These are phyloP conservation scores for Rostrohypoxylon terebratum DNA, from an alignment of 495 filamentous ascomycete species.

Conservation along the genomic window DNA sequence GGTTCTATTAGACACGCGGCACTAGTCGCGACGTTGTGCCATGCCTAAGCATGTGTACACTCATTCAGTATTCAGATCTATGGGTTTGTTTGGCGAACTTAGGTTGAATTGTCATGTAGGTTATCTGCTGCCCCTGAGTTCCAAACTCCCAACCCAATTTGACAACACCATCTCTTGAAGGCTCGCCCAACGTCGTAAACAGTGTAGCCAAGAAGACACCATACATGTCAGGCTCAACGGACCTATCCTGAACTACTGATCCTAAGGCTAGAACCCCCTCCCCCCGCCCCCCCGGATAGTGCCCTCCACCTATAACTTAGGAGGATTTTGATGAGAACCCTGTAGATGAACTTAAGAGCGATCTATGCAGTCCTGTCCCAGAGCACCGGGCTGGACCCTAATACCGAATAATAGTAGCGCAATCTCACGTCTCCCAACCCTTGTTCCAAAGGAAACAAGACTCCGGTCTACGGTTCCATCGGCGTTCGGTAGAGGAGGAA, in stretches of 20 bases:
- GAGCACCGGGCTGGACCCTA: neutral
- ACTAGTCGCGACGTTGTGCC: neutral
- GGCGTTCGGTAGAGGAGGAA: neutral
- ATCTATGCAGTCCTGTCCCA: neutral
- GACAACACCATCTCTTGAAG: neutral
- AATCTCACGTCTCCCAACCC: neutral
- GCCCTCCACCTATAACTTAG: neutral
- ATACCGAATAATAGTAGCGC: slow-evolving; percentile 1
- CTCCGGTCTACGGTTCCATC: neutral
- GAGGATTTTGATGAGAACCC: neutral
- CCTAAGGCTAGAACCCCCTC: neutral
- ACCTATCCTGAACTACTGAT: neutral
- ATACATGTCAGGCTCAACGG: neutral
- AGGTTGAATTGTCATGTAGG: neutral
- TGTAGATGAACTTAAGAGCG: neutral
- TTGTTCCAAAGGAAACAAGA: neutral
- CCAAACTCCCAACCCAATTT: neutral
- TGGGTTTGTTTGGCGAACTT: neutral
- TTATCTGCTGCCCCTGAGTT: neutral
- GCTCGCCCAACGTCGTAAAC: neutral
- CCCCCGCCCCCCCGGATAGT: neutral
- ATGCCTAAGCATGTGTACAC: neutral
- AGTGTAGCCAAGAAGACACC: neutral
- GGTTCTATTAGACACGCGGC: neutral
- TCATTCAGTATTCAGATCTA: too few relatives aligned